A percentile compares a stretch with the other conserved stretches of the same genome.
These are phyloP conservation scores for Trypanosoma congolense DNA, from an alignment of 208 protist genomes.

Conservation along the genomic window DNA sequence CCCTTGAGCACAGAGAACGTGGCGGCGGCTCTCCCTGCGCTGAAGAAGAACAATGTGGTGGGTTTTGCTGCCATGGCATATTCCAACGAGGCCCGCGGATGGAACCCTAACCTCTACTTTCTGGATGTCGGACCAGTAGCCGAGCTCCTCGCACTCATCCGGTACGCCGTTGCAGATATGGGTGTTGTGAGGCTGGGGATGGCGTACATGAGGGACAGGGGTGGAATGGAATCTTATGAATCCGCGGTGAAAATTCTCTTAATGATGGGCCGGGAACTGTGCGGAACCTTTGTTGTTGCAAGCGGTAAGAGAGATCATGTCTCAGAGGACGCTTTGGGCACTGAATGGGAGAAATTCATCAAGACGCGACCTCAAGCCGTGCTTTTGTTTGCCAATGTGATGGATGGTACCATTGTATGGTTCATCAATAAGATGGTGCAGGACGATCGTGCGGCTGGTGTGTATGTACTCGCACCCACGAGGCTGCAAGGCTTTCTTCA, in stretches of 20 bases:
- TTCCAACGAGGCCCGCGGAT: conserved; percentile 19
- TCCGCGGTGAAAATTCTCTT: conserved; percentile 1
- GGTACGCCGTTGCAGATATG: conserved; percentile 20
- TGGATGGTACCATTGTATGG: neutral
- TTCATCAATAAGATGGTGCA: conserved; percentile 10
- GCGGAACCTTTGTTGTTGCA: conserved; percentile 3
- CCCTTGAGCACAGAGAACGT: neutral
- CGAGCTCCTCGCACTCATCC: conserved; percentile 31
- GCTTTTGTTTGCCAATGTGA: conserved; percentile 1
- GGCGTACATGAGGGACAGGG: conserved; percentile 12
- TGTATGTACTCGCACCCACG: conserved; percentile 6
- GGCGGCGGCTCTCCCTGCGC: neutral
- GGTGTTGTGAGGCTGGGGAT: conserved; percentile 26
- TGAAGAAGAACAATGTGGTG: conserved; percentile 22
- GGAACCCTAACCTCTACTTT: conserved; percentile 27
- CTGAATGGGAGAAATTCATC: conserved; percentile 6
- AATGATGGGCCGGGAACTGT: conserved; percentile 3
- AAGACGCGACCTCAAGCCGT: conserved; percentile 4
- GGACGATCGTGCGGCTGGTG: conserved; percentile 11
- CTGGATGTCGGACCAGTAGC: conserved; percentile 23
- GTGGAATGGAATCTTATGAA: conserved; percentile 6
- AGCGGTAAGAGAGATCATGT: neutral
- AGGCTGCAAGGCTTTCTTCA: neutral
- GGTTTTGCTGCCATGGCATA: conserved; percentile 27
- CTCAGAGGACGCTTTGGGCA: conserved; percentile 1